Percentiles rank a stretch among this genome's conserved stretches.
Conservation (phyloP, 2,329 filamentous ascomycete species). For the Pseudocercospora musae region DNA sequence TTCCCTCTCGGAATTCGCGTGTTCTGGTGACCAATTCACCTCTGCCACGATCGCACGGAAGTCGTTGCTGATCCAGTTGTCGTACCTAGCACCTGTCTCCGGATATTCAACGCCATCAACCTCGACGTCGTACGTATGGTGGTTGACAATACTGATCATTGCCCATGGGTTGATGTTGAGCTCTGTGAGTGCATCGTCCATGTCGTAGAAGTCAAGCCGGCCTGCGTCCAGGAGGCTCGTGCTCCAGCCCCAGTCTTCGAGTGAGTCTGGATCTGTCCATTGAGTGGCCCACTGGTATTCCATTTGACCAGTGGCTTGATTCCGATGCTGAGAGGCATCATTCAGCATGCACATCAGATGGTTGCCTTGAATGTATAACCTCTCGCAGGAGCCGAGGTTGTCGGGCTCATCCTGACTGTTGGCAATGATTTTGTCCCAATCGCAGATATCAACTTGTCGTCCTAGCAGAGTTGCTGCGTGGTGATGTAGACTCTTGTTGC, state of each 20-base stretch:
- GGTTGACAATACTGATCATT: no score
- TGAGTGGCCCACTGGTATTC: neutral
- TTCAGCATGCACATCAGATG: neutral
- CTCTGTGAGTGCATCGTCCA: no score
- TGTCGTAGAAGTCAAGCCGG: no score
- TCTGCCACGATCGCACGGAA: neutral
- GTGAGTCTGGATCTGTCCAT: neutral
- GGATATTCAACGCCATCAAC: neutral
- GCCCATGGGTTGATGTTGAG: no score
- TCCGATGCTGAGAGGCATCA: neutral
- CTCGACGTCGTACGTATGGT: neutral
- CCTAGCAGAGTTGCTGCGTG: neutral
- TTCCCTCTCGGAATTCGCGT: neutral
- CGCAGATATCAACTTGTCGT: neutral
- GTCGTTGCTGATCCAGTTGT: neutral
- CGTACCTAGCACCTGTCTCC: neutral
- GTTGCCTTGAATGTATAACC: neutral
- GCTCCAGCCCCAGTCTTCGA: neutral
- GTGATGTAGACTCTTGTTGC: neutral
- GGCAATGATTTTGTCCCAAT: neutral
- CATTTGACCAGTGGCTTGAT: neutral
- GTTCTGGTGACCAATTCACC: neutral
- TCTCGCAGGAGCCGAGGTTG: neutral
- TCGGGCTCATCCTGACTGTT: neutral
- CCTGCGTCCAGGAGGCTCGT: no score